Base-by-base conservation (phyloP, 2,329 filamentous ascomycete genomes). In the Blumeria hordei region DNA sequence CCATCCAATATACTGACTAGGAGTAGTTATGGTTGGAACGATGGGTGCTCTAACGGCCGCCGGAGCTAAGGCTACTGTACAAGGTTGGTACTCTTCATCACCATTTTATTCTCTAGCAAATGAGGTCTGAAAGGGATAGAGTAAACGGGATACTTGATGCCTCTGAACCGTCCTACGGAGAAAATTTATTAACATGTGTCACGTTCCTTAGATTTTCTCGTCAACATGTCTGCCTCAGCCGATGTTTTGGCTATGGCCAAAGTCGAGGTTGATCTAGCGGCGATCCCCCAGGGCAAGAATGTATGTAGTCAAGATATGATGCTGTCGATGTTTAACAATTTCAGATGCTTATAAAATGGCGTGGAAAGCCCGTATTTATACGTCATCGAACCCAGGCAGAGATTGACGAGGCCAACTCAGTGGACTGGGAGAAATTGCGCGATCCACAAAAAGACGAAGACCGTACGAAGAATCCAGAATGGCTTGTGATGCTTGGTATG, bases 351-450 rank as follows among this genome's bases (percentile, higher is more conserved):
- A 94, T 98, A 78, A 98, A 98, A 77, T 98, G 92, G 92, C 85
- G 92, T 77, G 92, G 92, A 70, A 98, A 98, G 85, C 92, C 92
- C 70, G 88, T 98, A 70, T 98, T 98, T 77, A 88, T 98, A 80
- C 88, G 92, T 71, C 92, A 98, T 83, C 87, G 92, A 68, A 98
- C 92, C 64, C 72, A 80, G 66, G 75, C 77, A 66, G 92, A 98
- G 75, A 96, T 98, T 74, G 80, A 88, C 67, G 85, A 95, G 72
- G 92, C 92, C 70, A 88, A 95, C 74, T 78, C 82, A 68, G 79
- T 86, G 70, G 84, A 93, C 69, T 77, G 93, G 70, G 71, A 86
- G 66, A 70, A 77, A 61, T 79, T 98, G 66, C 82, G 92, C 72
- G 90, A 98, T 70, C 93, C 92, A 63, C 82, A 98, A 74, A 65